Conservation (phyloP, 192 early-diverging fungal species). For the Podila horticola region DNA sequence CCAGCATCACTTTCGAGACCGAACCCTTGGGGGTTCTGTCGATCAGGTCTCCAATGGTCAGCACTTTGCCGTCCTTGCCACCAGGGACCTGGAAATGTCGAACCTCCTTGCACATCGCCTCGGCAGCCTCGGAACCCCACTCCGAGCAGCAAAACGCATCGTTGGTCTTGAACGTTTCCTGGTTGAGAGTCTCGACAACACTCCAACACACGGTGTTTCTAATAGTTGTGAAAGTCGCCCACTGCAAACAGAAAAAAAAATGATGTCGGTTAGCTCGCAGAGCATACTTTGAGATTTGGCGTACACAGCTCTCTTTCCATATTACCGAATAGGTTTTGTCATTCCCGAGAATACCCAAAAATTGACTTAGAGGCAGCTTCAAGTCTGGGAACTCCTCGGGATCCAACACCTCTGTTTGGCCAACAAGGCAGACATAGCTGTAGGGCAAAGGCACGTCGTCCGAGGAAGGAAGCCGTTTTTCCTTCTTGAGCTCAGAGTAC, state of each 20-base stretch:
- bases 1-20: constrained; percentile 10
- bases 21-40: not conserved
- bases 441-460: no score
- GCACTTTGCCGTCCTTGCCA: not conserved
- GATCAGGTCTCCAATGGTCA: not conserved
- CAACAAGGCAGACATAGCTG: no score
- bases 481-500: no score
- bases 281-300: no score
- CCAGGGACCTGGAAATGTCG: not conserved
- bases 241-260: not conserved
- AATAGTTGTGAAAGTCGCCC: not conserved
- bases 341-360: no score
- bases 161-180: not conserved
- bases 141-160: not conserved
- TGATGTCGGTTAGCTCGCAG: no score
- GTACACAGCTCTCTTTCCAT: no score
- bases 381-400: no score
- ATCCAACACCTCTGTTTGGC: no score
- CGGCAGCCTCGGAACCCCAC: constrained; percentile 3
- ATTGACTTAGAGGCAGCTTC: no score
- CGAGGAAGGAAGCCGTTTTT: no score
- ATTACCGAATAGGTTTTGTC: no score
- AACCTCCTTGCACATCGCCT: constrained; percentile 5
- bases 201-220: not conserved
- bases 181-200: not conserved